phyloP scores from a whole-genome alignment of 306 rosid species.

The Trichosanthes truncata region DNA sequence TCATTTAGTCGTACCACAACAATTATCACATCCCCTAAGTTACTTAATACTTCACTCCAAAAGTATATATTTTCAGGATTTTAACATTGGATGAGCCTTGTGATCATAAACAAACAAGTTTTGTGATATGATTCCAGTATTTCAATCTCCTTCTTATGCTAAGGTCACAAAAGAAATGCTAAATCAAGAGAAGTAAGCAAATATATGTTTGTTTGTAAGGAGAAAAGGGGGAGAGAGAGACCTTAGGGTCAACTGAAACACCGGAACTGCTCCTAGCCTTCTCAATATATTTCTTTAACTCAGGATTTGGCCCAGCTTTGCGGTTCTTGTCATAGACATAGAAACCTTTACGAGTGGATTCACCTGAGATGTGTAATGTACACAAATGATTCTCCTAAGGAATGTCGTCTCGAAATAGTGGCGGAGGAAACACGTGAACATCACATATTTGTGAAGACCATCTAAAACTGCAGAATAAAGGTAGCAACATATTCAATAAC shows the following conservation, averaged over 20 bases:
- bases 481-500: background rate
- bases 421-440: background rate
- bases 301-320: slow-evolving; percentile 79
- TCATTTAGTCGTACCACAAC: background rate
- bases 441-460: background rate
- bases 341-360: slow-evolving; percentile 66
- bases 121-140: background rate
- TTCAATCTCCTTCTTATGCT: background rate
- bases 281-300: slow-evolving; percentile 69
- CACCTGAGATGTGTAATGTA: slow-evolving; percentile 35
- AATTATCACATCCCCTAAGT: background rate
- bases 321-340: slow-evolving; percentile 68
- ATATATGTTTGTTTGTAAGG: background rate
- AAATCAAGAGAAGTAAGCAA: background rate
- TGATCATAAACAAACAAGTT: background rate
- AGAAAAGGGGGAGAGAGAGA: slow-evolving; percentile 12
- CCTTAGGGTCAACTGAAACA: slow-evolving; percentile 70
- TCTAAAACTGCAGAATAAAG: background rate
- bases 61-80: background rate
- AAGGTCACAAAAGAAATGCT: background rate
- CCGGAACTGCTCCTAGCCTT: slow-evolving; percentile 64
- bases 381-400: background rate
- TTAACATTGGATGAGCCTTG: background rate
- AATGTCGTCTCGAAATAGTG: background rate
- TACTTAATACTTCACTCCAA: background rate